A percentile compares a stretch with the other conserved stretches of the same genome.
Evolutionary conservation across 2,329 filamentous ascomycete species (phyloP).

Genomic region (Ophiostoma populinum): DNA sequence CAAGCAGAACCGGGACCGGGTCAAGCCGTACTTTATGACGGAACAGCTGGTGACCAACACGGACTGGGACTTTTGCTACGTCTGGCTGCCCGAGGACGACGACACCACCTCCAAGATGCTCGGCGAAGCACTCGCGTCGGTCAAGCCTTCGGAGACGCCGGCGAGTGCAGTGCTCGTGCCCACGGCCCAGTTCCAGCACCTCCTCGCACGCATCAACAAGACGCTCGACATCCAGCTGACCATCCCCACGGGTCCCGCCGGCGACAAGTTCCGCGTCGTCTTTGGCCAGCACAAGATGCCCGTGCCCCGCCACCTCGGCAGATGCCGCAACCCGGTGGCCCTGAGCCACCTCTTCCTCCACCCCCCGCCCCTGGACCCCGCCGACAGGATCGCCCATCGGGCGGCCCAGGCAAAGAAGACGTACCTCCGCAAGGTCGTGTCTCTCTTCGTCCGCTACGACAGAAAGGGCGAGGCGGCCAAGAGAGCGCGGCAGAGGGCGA

Average conservation of each 20-base stretch:
- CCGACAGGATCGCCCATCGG: constrained; percentile 2
- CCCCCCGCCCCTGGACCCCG: neutral
- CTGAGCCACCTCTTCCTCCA: constrained; percentile 16
- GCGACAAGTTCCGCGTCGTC: constrained; percentile 38
- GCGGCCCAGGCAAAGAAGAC: neutral
- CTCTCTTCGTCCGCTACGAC: neutral
- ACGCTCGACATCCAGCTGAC: constrained; percentile 34
- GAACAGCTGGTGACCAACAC: constrained; percentile 39
- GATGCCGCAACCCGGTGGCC: constrained; percentile 26
- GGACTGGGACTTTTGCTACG: constrained; percentile 61
- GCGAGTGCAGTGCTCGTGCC: constrained; percentile 55
- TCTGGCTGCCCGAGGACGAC: constrained; percentile 33
- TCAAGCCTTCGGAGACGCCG: too few relatives aligned
- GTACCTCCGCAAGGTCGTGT: constrained; percentile 5
- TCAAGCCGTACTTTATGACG: constrained; percentile 33
- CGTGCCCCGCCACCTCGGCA: constrained; percentile 50
- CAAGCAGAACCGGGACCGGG: constrained; percentile 30
- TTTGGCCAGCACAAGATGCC: constrained; percentile 46
- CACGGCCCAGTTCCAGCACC: constrained; percentile 42
- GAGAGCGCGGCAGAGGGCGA: constrained; percentile 21
- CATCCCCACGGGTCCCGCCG: constrained; percentile 35
- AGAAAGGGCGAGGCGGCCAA: too few relatives aligned
- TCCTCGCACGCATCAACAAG: constrained; percentile 48
- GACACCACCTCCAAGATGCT: neutral
- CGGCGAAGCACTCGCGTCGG: constrained; percentile 18